phyloP scores from a whole-genome alignment of 2,329 filamentous ascomycete genomes.

The Alternaria sp. region DNA sequence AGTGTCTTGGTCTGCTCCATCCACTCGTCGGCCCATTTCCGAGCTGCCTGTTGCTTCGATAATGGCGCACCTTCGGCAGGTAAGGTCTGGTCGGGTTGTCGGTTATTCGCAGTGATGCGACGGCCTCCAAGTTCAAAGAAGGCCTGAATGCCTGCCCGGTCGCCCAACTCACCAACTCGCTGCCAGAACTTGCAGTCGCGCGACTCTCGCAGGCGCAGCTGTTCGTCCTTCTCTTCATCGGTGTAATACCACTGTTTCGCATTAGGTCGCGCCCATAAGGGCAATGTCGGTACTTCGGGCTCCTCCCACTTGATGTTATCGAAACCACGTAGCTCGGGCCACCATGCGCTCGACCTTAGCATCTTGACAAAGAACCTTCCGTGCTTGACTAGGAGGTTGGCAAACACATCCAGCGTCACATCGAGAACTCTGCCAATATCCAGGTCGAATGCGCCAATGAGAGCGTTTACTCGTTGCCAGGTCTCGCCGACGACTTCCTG shows the following conservation, averaged over 20 bases:
- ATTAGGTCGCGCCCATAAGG: slow-evolving; percentile 82
- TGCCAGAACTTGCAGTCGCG: slow-evolving; percentile 85
- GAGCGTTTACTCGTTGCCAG: slow-evolving; percentile 89
- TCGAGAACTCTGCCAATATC: slow-evolving; percentile 95
- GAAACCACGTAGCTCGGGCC: slow-evolving; percentile 75
- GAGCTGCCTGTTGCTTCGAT: slow-evolving; percentile 55
- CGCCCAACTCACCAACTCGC: slow-evolving; percentile 70
- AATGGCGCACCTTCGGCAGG: slow-evolving; percentile 27
- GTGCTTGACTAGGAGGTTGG: slow-evolving; percentile 90
- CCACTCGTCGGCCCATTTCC: slow-evolving; percentile 66
- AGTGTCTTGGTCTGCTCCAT: slow-evolving; percentile 81
- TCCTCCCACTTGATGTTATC: slow-evolving; percentile 59
- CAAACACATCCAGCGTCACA: slow-evolving; percentile 93
- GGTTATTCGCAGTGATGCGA: slow-evolving; percentile 60
- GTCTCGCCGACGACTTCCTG: slow-evolving; percentile 82
- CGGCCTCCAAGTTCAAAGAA: slow-evolving; percentile 89
- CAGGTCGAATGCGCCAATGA: slow-evolving; percentile 96
- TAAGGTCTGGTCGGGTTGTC: slow-evolving; percentile 43
- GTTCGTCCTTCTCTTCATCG: slow-evolving; percentile 72
- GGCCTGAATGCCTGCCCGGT: slow-evolving; percentile 72
- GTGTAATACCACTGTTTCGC: slow-evolving; percentile 69
- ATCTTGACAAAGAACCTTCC: slow-evolving; percentile 95
- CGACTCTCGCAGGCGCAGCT: slow-evolving; percentile 65
- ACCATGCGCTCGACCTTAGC: slow-evolving; percentile 92
- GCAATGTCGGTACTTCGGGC: slow-evolving; percentile 72